Base-by-base conservation (phyloP, 2,329 filamentous ascomycete species). In the Arthroderma sp. region DNA sequence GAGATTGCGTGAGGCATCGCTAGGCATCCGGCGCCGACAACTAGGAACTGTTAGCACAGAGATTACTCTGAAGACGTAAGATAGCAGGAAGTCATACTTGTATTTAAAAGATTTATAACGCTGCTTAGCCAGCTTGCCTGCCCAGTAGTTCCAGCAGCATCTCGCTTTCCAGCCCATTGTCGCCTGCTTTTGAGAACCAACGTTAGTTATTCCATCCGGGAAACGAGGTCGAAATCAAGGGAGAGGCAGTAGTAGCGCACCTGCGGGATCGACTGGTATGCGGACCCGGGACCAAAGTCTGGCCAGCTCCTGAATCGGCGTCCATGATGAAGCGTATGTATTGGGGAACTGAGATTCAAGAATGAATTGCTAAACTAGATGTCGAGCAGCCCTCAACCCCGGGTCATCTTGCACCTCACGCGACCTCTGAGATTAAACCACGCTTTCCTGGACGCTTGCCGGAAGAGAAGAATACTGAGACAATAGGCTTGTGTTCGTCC, bases 1-100 rank as follows among this genome's bases (percentile, higher is more conserved):
- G 87, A 91, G 66, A 98, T 78, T 38, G 91, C 89, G 4, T 86
- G 81, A n/a, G 89, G 89, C 88, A 95, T 83, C 40, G 89, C 91
- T 36, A 98, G 77, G 1, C 93, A 88, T 44, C 91, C 91, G 32
- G 91, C 89, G 46, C 91, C 91, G 51, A 98, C 78, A 58, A 98
- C 86, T 91, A 42, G 8, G 38, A 37, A 47, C 28, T 28, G 36
- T 44, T 31, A 45, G 29, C 40, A 33, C 30, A 40, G 10, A 28
- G 28, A 36, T 15, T 41, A 30, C 29, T 6, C 37, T 32, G 37
- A 11, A 9, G 31, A 11, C 4, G 36, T 28, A 29, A 11, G 36
- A 6, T 41, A 27, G 36, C n/a, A 6, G 33, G 33, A 5, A 22
- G 36, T 58, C 64, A 61, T 49, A 91, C 86, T 98, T 11, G 91